A percentile compares a stretch with the other conserved stretches of the same genome.
phyloP scores from a whole-genome alignment of 306 rosid species.

The Prunus salicina region DNA sequence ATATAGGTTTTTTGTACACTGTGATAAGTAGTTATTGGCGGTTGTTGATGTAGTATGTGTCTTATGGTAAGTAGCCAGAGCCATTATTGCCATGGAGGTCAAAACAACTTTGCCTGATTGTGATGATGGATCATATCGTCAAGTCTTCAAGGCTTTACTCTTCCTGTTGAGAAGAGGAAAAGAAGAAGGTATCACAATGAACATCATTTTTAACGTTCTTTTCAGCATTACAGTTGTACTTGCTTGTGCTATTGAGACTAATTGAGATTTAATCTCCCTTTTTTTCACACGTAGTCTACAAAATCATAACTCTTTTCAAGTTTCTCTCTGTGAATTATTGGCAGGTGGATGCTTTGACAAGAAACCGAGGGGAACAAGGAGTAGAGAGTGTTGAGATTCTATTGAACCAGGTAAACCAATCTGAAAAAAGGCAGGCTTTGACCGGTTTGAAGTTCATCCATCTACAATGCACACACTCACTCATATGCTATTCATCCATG shows the following conservation, averaged over 20 bases:
- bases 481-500: background rate
- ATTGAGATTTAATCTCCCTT: conserved; percentile 5
- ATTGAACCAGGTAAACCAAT: conserved; percentile 60
- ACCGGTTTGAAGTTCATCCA: background rate
- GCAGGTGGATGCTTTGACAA: conserved; percentile 90
- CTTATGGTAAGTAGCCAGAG: conserved; percentile 66
- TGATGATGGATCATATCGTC: conserved; percentile 67
- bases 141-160: conserved; percentile 83
- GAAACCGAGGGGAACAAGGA: conserved; percentile 75
- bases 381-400: conserved; percentile 65
- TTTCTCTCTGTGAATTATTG: background rate
- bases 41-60: conserved; percentile 17
- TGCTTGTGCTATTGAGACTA: no score
- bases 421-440: background rate
- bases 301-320: background rate
- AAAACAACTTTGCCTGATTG: conserved; percentile 66
- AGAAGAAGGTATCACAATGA: conserved; percentile 55
- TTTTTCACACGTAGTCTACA: conserved; percentile 6
- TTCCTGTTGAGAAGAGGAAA: conserved; percentile 79
- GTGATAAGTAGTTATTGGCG: background rate
- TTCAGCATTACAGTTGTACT: conserved; percentile 7
- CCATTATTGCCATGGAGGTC: conserved; percentile 81
- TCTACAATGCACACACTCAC: no score
- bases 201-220: conserved; percentile 8
- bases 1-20: background rate